A percentile compares a stretch with the other conserved stretches of the same genome.
Conservation (phyloP, 768 basidiomycete species). For the Omphalotus guepiniiformis region DNA sequence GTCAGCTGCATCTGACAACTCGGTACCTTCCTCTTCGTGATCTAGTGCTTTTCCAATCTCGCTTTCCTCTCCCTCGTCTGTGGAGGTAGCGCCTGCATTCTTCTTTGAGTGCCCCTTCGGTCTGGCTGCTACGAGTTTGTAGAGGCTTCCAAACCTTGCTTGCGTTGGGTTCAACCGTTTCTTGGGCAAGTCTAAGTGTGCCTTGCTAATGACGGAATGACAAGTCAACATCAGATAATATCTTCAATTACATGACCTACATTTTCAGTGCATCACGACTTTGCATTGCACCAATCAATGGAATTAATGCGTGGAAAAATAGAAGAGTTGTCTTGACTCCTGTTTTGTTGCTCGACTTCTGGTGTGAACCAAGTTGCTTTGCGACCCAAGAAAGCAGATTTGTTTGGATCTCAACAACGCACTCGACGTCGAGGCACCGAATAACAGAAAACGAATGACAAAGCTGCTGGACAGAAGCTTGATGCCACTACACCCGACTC, state of each 20-base stretch:
- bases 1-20: constrained; percentile 1
- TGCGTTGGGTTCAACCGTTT: constrained; percentile 60
- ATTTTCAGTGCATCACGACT: constrained; percentile 73
- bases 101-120: constrained; percentile 31
- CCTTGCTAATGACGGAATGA: constrained; percentile 66
- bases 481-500: constrained; percentile 60
- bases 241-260: constrained; percentile 33
- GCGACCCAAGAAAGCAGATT: constrained; percentile 63
- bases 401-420: constrained; percentile 72
- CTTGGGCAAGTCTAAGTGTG: constrained; percentile 72
- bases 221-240: not conserved
- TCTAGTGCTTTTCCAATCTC: constrained; percentile 30
- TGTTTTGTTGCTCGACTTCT: constrained; percentile 61
- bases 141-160: constrained; percentile 84
- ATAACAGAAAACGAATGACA: constrained; percentile 77
- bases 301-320: constrained; percentile 74
- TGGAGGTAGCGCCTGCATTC: constrained; percentile 23
- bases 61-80: constrained; percentile 41
- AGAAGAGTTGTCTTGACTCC: constrained; percentile 45
- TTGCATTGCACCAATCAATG: constrained; percentile 59
- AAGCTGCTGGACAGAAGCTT: constrained; percentile 72
- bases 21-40: constrained; percentile 25
- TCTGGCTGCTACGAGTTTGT: constrained; percentile 50
- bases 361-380: constrained; percentile 57
- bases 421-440: constrained; percentile 59